Evolutionary conservation across 345 rosid species (phyloP), one percentile per base, ranked within the genome.

Genomic region (Ceriops zippeliana): DNA sequence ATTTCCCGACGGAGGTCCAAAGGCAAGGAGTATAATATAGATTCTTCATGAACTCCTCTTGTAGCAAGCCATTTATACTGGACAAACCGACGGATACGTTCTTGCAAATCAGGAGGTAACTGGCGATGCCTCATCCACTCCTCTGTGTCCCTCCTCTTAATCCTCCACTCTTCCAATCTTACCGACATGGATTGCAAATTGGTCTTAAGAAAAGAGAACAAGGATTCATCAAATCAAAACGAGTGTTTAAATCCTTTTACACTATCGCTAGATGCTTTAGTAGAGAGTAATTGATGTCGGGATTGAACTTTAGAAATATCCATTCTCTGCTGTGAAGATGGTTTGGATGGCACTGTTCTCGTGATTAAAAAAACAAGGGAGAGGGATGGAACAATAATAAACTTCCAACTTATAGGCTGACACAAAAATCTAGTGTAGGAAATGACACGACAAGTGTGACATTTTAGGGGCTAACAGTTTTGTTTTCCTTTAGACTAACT

Each of bases 91-190:
- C 83, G 90, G 28, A 95, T 89, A 21, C 96, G 87, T 70, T 95
- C 97, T 67, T 84, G 90, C 69, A 95, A 82, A 57, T 79, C 87
- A 5, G 77, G 84, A 32, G 96, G 96, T 75, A 95, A 69, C 69
- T 95, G 99, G 6, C 99, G 89, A 79, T 88, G 97, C 72, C 93
- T 83, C 99, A 90, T 95, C 97, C 97, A 88, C 74, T 91, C 97
- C 78, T 95, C 97, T 56, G 93, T 88, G 75, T 95, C 99, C 76
- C 92, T 83, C 75, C 89, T 65, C 78, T 86, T 91, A 37, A 95
- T 77, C 75, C 99, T 88, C 93, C 90, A 95, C 71, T 95, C 96
- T 76, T 95, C 97, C 28, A 89, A 74, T 79, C 96, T 80, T 62
- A 90, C 89, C 2, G 87, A 79, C 90, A 91, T 81, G 2, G 97